phyloP scores from a whole-genome alignment of 2,329 filamentous ascomycete genomes.

The Alternaria solani region DNA sequence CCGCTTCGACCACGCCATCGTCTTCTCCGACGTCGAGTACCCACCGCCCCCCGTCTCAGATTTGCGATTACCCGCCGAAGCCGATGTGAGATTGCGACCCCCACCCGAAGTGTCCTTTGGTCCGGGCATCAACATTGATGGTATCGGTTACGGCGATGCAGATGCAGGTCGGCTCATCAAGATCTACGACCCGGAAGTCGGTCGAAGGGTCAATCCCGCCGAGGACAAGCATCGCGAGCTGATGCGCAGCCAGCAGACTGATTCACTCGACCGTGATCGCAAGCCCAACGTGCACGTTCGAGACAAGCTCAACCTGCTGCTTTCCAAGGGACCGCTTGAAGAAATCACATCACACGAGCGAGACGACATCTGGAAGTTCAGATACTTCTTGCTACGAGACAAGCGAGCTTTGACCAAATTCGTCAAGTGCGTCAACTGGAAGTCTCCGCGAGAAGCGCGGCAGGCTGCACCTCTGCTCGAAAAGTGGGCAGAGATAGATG shows the following conservation, averaged over 20 bases:
- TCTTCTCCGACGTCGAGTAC: slow-evolving; percentile 95
- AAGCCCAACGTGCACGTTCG: slow-evolving; percentile 96
- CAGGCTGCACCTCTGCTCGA: slow-evolving; percentile 89
- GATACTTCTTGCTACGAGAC: slow-evolving; percentile 91
- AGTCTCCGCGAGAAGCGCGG: slow-evolving; percentile 80
- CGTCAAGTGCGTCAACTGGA: slow-evolving; percentile 97
- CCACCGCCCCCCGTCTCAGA: slow-evolving; percentile 82
- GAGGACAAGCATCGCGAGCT: slow-evolving; percentile 93
- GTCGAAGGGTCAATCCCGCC: slow-evolving; percentile 87
- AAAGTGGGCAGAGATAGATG: slow-evolving; percentile 95
- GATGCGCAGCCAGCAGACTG: slow-evolving; percentile 89
- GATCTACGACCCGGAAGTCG: slow-evolving; percentile 93
- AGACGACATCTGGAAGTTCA: slow-evolving; percentile 96
- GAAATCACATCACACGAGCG: slow-evolving; percentile 89
- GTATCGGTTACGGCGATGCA: slow-evolving; percentile 61
- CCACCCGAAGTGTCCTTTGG: slow-evolving; percentile 89
- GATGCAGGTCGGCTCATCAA: slow-evolving; percentile 72
- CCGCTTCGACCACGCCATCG: slow-evolving; percentile 92
- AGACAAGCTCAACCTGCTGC: slow-evolving; percentile 89
- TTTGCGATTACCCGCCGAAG: slow-evolving; percentile 67
- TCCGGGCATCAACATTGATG: slow-evolving; percentile 81
- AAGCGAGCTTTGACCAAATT: slow-evolving; percentile 91
- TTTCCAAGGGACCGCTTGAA: slow-evolving; percentile 92
- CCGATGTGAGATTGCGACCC: slow-evolving; percentile 76
- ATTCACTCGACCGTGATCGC: slow-evolving; percentile 91